Evolutionary conservation across 2,329 filamentous ascomycete species (phyloP), one percentile per base, ranked within the genome.

Genomic region (Alternaria gaisen): DNA sequence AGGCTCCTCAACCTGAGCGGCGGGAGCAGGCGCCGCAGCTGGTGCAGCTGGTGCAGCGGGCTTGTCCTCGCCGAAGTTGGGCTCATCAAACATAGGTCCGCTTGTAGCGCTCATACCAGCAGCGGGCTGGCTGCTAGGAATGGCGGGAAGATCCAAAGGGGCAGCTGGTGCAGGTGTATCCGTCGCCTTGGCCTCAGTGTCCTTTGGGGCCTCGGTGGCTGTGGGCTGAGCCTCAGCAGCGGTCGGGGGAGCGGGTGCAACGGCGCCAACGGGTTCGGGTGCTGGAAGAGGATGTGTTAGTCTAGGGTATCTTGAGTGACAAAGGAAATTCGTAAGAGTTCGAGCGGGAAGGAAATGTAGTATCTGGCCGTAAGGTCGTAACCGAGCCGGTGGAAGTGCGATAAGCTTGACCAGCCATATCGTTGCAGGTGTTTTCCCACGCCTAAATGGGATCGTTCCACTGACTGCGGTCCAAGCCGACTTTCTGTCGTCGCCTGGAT

Each of bases 31-130:
- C 18, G 60, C 56, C 22, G 66, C 58, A 40, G 71, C 64, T 14
- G 66, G 54, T 36, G 66, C 58, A 40, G 71, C 64, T 14, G 66
- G 54, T 40, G 66, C 44, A 8, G 59, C 51, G 9, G 56, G 55
- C 50, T 65, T 63, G 11, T 72, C 69, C 18, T 65, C 63, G 26
- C 60, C 61, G 40, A 78, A 75, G 55, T 72, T 67, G 26, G 70
- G 71, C 52, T 77, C 68, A 24, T 77, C 76, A 40, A 67, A 69
- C 68, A 80, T 59, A 10, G 77, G 77, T 16, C 77, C 77, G 34
- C 75, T 78, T 10, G 77, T 80, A 12, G 77, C 77, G 36, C 75
- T 78, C 77, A 79, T 79, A 34, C 77, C 76, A 18, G 73, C 73
- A 22, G 75, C 75, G 24, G 72, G 70, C 62, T 73, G 68, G 12